A percentile compares a stretch with the other conserved stretches of the same genome.
Evolutionary conservation across 164 flowering plant species (phyloP).

Genomic region (Magnolia changhungtana): DNA sequence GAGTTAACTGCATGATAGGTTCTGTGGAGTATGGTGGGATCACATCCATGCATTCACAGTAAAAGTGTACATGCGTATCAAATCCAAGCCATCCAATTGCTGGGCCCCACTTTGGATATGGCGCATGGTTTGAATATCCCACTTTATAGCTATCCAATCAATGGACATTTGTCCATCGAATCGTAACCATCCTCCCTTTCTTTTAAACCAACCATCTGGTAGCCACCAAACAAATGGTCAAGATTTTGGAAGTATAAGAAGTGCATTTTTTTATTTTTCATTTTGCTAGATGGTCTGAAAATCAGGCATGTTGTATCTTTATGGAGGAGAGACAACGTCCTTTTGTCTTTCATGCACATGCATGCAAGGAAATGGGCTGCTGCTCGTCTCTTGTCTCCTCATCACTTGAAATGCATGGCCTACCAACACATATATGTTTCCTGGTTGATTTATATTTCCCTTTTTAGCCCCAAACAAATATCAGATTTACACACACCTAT

Average conservation of each 20-base stretch:
- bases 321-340: neutral
- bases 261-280: too few relatives aligned
- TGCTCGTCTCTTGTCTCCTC: neutral
- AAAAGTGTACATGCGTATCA: too few relatives aligned
- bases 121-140: neutral
- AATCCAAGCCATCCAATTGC: too few relatives aligned
- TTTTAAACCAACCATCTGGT: too few relatives aligned
- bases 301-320: neutral
- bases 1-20: neutral
- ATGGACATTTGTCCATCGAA: too few relatives aligned
- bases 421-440: neutral
- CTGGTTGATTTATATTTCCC: neutral
- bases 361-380: neutral
- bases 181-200: too few relatives aligned
- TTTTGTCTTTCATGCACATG: neutral
- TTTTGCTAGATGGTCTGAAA: neutral
- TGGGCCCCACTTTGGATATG: too few relatives aligned
- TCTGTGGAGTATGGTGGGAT: neutral
- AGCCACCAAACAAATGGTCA: too few relatives aligned
- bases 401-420: slow-evolving; percentile 1
- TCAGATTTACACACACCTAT: neutral
- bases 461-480: neutral
- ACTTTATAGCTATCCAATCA: too few relatives aligned
- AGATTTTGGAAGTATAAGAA: too few relatives aligned
- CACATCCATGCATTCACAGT: neutral